phyloP scores from a whole-genome alignment of 2,329 filamentous ascomycete species.

The Scytalidium lignicola region DNA sequence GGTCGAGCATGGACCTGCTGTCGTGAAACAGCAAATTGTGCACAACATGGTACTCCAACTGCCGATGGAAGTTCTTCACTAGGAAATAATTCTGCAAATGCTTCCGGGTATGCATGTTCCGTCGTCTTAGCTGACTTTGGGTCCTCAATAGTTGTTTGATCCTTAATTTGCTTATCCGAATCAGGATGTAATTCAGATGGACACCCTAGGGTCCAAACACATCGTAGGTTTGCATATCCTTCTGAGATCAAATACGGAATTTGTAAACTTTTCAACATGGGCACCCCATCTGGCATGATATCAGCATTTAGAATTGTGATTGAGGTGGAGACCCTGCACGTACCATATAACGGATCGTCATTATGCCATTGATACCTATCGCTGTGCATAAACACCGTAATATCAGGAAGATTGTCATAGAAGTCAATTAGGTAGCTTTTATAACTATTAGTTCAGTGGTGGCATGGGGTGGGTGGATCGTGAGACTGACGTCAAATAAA shows the following conservation, averaged over 20 bases:
- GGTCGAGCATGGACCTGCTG: slow-evolving; percentile 45
- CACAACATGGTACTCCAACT: slow-evolving; percentile 56
- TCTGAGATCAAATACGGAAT: slow-evolving; percentile 44
- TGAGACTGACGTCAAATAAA: slow-evolving; percentile 31
- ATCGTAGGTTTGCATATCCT: slow-evolving; percentile 58
- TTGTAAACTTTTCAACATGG: slow-evolving; percentile 42
- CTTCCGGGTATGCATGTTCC: slow-evolving; percentile 36
- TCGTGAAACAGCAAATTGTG: slow-evolving; percentile 58
- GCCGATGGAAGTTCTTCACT: slow-evolving; percentile 38
- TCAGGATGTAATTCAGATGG: slow-evolving; percentile 40
- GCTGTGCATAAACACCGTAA: slow-evolving; percentile 31
- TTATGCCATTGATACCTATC: slow-evolving; percentile 40
- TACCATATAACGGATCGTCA: slow-evolving; percentile 17
- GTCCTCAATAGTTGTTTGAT: slow-evolving; percentile 27
- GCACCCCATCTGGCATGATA: slow-evolving; percentile 47
- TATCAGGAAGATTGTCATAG: slow-evolving; percentile 45
- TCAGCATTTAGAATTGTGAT: neutral
- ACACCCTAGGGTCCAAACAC: slow-evolving; percentile 54
- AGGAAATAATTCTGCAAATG: slow-evolving; percentile 39
- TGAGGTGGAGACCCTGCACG: neutral
- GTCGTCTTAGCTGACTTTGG: slow-evolving; percentile 34
- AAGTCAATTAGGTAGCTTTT: slow-evolving; percentile 56
- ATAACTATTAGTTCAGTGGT: slow-evolving; percentile 33
- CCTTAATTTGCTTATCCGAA: slow-evolving; percentile 27
- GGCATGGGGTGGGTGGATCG: slow-evolving; percentile 27